Percentiles rank a stretch among this genome's conserved stretches.
phyloP scores from a whole-genome alignment of 1,284 basidiomycete genomes.

The Neonothopanus nambi region DNA sequence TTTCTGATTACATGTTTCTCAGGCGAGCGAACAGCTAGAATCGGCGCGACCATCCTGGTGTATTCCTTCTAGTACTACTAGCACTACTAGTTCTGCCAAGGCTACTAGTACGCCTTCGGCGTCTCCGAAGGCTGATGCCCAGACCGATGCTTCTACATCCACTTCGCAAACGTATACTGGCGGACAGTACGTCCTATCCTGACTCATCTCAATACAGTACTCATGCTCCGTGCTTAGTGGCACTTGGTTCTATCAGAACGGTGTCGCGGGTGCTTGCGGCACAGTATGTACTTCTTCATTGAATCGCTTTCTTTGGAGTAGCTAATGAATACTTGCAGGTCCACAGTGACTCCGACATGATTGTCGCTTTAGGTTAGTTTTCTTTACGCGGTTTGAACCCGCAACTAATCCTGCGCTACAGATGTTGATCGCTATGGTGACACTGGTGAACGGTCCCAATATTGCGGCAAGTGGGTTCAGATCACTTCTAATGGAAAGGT shows the following conservation, averaged over 20 bases:
- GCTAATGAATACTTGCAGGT: slow-evolving; percentile 21
- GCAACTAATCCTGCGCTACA: slow-evolving; percentile 20
- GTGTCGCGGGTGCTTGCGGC: slow-evolving; percentile 76
- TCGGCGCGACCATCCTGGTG: slow-evolving; percentile 54
- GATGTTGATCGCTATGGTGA: slow-evolving; percentile 55
- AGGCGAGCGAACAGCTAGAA: slow-evolving; percentile 50
- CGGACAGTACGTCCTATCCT: slow-evolving; percentile 47
- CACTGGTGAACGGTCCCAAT: slow-evolving; percentile 42
- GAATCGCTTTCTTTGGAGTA: not conserved
- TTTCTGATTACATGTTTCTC: not conserved
- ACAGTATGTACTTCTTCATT: slow-evolving; percentile 16
- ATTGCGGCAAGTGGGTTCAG: slow-evolving; percentile 67
- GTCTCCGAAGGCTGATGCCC: no score
- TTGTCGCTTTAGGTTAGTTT: slow-evolving; percentile 68
- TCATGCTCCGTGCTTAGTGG: slow-evolving; percentile 39
- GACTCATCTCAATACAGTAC: not conserved
- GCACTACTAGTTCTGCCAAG: slow-evolving; percentile 17
- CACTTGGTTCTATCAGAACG: slow-evolving; percentile 74
- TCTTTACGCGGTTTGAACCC: not conserved
- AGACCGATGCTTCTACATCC: slow-evolving; percentile 18
- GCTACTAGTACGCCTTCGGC: slow-evolving; percentile 24
- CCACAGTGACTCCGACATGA: slow-evolving; percentile 62
- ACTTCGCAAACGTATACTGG: slow-evolving; percentile 23
- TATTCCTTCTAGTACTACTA: slow-evolving; percentile 33
- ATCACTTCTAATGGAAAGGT: slow-evolving; percentile 60